Conservation (phyloP, 2,329 filamentous ascomycete genomes). For the Bimuria novae-zelandiae region DNA sequence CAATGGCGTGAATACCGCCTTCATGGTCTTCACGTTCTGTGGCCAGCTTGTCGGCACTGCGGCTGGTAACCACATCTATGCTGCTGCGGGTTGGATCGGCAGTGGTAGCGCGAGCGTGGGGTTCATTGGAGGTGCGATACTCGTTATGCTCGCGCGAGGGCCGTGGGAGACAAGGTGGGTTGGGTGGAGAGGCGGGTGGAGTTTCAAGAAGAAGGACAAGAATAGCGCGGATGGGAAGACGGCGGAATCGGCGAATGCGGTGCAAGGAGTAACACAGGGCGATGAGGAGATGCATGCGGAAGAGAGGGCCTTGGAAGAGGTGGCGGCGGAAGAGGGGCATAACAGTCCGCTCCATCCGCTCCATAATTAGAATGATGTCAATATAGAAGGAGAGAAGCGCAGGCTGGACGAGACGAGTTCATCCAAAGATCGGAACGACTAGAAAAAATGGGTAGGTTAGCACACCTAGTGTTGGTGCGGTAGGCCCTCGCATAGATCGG, state of each 20-base stretch:
- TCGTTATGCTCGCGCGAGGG: slow-evolving; percentile 55
- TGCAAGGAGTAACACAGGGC: slow-evolving; percentile 12
- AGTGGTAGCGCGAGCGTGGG: slow-evolving; percentile 63
- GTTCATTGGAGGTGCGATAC: slow-evolving; percentile 55
- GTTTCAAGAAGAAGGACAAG: slow-evolving; percentile 50
- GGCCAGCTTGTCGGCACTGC: slow-evolving; percentile 73
- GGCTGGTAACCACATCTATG: slow-evolving; percentile 60
- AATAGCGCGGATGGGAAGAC: slow-evolving; percentile 48
- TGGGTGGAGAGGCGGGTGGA: slow-evolving; percentile 64
- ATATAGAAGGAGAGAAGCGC: too few relatives aligned
- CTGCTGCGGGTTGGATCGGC: slow-evolving; percentile 59
- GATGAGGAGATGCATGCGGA: slow-evolving; percentile 29
- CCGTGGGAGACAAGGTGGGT: slow-evolving; percentile 64
- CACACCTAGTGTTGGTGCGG: too few relatives aligned
- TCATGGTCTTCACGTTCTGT: slow-evolving; percentile 76
- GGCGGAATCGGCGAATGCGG: slow-evolving; percentile 22
- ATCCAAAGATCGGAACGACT: too few relatives aligned
- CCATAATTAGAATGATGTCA: too few relatives aligned
- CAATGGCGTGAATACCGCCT: slow-evolving; percentile 80
- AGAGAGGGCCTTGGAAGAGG: slow-evolving; percentile 26
- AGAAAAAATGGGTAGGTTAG: too few relatives aligned
- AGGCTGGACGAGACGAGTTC: too few relatives aligned
- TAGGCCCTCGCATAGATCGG: too few relatives aligned
- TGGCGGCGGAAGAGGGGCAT: slow-evolving; percentile 39
- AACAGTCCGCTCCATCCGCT: slow-evolving; percentile 22